Evolutionary conservation across 2,329 filamentous ascomycete genomes (phyloP).

Genomic region (Verticillium zaregamsianum): DNA sequence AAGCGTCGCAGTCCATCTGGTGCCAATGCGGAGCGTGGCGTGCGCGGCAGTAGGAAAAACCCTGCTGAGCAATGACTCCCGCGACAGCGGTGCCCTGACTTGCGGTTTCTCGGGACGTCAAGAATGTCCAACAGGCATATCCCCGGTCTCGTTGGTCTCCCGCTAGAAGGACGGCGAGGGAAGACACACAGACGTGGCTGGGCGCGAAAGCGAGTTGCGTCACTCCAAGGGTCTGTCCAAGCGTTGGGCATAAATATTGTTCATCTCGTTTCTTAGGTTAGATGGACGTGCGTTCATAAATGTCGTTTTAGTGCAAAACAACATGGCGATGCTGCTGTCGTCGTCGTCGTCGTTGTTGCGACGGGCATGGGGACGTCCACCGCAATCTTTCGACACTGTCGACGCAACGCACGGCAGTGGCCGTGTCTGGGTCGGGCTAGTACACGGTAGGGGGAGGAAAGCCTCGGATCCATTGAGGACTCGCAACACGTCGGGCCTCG

Average conservation of each 20-base stretch:
- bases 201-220: not conserved
- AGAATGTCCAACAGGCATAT: not conserved
- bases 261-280: not conserved
- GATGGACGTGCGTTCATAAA: not conserved
- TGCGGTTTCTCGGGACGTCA: constrained; percentile 8
- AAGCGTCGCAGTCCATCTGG: not conserved
- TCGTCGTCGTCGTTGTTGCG: not conserved
- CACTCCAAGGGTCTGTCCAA: not conserved
- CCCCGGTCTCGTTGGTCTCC: not conserved
- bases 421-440: not conserved
- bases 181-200: not conserved
- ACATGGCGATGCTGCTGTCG: not conserved
- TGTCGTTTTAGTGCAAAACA: not conserved
- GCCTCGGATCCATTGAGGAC: not conserved
- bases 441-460: not conserved
- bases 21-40: not conserved
- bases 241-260: not conserved
- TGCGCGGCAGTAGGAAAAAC: not conserved
- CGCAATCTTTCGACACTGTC: not conserved
- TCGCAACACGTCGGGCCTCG: not conserved
- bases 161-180: not conserved
- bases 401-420: not conserved
- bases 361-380: not conserved
- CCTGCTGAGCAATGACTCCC: not conserved
- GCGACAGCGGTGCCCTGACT: constrained; percentile 8